phyloP scores from a whole-genome alignment of 2,329 filamentous ascomycete species.

The Leptodontidium sp. region DNA sequence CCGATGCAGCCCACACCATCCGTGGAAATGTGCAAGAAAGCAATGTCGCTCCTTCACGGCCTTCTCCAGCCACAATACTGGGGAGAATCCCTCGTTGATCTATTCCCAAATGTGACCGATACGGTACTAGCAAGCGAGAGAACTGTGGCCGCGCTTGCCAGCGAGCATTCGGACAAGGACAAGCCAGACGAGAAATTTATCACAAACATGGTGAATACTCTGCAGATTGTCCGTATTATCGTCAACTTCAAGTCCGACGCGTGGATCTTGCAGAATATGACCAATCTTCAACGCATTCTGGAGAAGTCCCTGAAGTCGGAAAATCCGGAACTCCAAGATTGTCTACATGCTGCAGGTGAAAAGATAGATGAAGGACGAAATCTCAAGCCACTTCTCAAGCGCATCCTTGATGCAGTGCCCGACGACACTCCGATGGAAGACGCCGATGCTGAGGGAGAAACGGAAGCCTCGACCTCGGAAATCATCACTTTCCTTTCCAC shows the following conservation, averaged over 20 bases:
- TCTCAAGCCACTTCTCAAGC: slow-evolving; percentile 78
- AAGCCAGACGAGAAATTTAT: slow-evolving; percentile 85
- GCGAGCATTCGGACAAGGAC: slow-evolving; percentile 69
- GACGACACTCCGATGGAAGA: slow-evolving; percentile 78
- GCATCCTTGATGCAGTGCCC: slow-evolving; percentile 88
- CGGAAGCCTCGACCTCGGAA: slow-evolving; percentile 83
- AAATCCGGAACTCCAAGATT: slow-evolving; percentile 92
- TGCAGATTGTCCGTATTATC: slow-evolving; percentile 91
- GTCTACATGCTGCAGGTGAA: slow-evolving; percentile 78
- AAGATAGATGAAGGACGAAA: slow-evolving; percentile 74
- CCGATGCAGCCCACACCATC: slow-evolving; percentile 61
- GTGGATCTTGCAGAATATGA: slow-evolving; percentile 84
- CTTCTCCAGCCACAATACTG: slow-evolving; percentile 88
- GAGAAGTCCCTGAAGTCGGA: slow-evolving; percentile 91
- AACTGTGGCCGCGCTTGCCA: slow-evolving; percentile 65
- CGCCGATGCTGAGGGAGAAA: slow-evolving; percentile 83
- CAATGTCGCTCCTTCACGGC: slow-evolving; percentile 81
- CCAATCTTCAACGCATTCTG: slow-evolving; percentile 83
- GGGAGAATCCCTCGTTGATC: slow-evolving; percentile 89
- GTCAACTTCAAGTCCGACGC: slow-evolving; percentile 88
- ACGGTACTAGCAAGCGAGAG: slow-evolving; percentile 85
- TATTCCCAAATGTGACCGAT: slow-evolving; percentile 91
- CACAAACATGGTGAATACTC: slow-evolving; percentile 89
- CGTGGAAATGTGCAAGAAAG: slow-evolving; percentile 85
- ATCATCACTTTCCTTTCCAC: slow-evolving; percentile 85